Base-by-base conservation (phyloP, 805 yeast genomes). In the Candida ascalaphidarum region DNA sequence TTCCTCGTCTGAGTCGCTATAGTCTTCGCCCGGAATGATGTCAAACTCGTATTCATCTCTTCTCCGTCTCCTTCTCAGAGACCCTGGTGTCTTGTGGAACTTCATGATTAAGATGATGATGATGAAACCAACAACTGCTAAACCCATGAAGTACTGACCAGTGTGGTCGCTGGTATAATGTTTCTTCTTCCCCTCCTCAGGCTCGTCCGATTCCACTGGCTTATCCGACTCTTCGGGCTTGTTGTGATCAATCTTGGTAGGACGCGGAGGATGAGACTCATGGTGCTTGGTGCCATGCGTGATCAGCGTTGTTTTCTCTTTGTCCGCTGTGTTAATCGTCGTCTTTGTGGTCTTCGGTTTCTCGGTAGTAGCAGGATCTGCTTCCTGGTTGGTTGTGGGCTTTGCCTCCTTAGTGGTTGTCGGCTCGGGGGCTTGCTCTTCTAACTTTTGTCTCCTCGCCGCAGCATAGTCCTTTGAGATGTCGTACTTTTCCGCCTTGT, bases 1-100 rank as follows among this genome's bases (percentile, higher is more conserved):
- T 37, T 46, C 50, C 19, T 50, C 61, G 11, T 55, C 65, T 28
- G 59, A 53, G 28, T 63, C 68, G 26, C 54, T 51, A 37, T 64
- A 64, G 28, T 68, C 74, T 37, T 78, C 81, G 6, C 81, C 79
- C 12, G 77, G 80, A 25, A 81, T 81, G 26, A 81, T 74, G 46
- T 81, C 94, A 45, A 81, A 78, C 46, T 81, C 92, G 43, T 71
- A 77, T 30, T 74, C 74, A 22, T 77, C 85, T 43, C 79, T 73
- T 55, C 86, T 58, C 46, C 81, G 58, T 33, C 72, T 52, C 19
- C 54, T 41, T 29, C 69, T 54, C 11, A 57, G 44, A 31, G 55
- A 50, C 10, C 63, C 62, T 10, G 65, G 67, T 3, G 57, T 50
- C 36, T 57, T 53, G 39, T 59, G 66, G 46, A 51, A 50, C 55